These are phyloP conservation scores for Melanomma pulvis-pyrius DNA, from an alignment of 495 filamentous ascomycete species.

Conservation along the genomic window DNA sequence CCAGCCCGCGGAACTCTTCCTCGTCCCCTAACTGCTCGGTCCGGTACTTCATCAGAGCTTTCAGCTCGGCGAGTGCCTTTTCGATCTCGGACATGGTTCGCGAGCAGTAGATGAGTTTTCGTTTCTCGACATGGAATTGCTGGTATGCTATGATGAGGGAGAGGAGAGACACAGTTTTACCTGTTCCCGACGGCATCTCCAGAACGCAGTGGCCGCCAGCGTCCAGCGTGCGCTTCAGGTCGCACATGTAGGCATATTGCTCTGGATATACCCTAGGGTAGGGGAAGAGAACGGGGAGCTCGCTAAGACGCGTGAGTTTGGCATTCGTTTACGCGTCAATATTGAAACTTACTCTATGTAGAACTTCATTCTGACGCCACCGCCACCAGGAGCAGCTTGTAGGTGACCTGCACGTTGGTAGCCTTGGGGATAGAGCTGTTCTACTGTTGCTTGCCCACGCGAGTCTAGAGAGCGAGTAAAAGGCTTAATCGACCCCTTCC, in stretches of 20 bases:
- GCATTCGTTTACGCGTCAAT: background rate
- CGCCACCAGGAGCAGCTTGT: background rate
- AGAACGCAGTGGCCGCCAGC: slow-evolving; percentile 94
- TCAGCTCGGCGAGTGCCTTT: slow-evolving; percentile 91
- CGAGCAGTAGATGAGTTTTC: slow-evolving; percentile 98
- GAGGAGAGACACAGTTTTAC: slow-evolving; percentile 93
- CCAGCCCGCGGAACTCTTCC: slow-evolving; percentile 91
- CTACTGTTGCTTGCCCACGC: no score
- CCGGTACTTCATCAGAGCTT: slow-evolving; percentile 91
- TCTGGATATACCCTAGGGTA: slow-evolving; percentile 98
- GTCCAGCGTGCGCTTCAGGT: slow-evolving; percentile 96
- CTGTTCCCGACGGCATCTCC: slow-evolving; percentile 99
- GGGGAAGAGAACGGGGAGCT: slow-evolving; percentile 92
- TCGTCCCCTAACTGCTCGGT: slow-evolving; percentile 79
- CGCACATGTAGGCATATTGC: slow-evolving; percentile 99
- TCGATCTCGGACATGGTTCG: slow-evolving; percentile 97
- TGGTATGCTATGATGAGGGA: slow-evolving; percentile 97
- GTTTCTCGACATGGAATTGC: slow-evolving; percentile 82
- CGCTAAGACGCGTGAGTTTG: slow-evolving; percentile 54
- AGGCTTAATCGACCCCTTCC: background rate
- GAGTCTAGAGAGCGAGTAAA: no score
- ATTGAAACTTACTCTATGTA: slow-evolving; percentile 74
- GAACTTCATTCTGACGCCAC: slow-evolving; percentile 80
- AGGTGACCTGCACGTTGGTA: no score
- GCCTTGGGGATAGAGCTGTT: no score